Base-by-base conservation (phyloP, 1,284 basidiomycete species). In the Fomes fomentarius region DNA sequence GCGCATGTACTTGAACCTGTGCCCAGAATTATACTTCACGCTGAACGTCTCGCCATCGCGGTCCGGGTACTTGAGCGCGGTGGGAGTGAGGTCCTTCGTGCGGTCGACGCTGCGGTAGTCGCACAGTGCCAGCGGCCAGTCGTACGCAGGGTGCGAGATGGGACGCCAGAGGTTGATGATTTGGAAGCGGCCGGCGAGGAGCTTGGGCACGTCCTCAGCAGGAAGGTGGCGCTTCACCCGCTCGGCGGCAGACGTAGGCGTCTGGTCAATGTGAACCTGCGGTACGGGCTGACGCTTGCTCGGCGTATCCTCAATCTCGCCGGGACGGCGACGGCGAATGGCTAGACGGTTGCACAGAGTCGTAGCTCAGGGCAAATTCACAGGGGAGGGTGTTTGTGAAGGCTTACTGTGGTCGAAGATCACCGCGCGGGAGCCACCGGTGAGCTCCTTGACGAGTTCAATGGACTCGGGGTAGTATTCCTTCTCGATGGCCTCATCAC, bases 91-190 rank as follows among this genome's bases (percentile, higher is more conserved):
- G 62, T 85, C 83, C 17, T 69, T 67, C 56, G 75, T 63, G 3
- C 62, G 46, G 57, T 82, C 74, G n/a, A 89, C 77, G 31, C 74
- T 80, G 24, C 81, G 68, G 61, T 71, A 84, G 62, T 90, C 87
- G 61, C 84, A 86, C 5, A 88, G 71, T 1, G 81, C 81, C 37
- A 89, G 75, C 1, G 87, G 87, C 71, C 73, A 77, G 63, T 88
- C 85, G 33, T 71, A 67, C 9, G 84, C 82, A 3, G 80, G 65
- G 55, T 79, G 70, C 7, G 68, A 60, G 54, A 89, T 83, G 1
- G 87, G 86, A 8, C 85, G 71, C 87, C 87, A 90, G 53, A 89
- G 77, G 71, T 89, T 90, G 71, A 90, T 81, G 49, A 89, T 82
- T 66, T 89, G 85, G 71, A 81, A 83, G 21, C 82, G 80, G 24